Conservation (phyloP, 352 stramenopile genomes). For the Phytopythium mirpurense region DNA sequence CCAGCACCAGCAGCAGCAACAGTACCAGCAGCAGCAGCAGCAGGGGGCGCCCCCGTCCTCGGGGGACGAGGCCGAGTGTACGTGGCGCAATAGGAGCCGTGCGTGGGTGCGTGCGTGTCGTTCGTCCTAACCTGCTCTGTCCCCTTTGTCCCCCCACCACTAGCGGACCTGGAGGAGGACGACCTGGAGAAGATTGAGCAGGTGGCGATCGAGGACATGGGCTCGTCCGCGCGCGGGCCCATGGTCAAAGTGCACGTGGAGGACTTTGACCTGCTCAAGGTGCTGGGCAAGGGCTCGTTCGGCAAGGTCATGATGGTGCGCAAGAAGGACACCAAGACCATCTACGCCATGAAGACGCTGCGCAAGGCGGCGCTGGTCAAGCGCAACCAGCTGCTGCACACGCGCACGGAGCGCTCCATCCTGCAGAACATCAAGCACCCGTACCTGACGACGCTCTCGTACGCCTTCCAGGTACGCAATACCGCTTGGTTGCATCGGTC, state of each 20-base stretch:
- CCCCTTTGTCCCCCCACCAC: too few species aligned
- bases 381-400: constrained; percentile 92
- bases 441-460: constrained; percentile 85
- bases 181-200: constrained; percentile 77
- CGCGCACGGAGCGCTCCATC: constrained; percentile 92
- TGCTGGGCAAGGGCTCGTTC: constrained; percentile 94
- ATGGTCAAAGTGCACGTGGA: constrained; percentile 87
- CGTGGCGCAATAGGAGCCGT: constrained; percentile 9
- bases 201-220: constrained; percentile 79
- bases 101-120: too few species aligned
- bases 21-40: constrained; percentile 16
- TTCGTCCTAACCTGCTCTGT: too few species aligned
- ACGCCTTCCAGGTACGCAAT: constrained; percentile 72
- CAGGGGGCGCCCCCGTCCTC: constrained; percentile 16
- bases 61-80: constrained; percentile 63
- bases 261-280: constrained; percentile 92
- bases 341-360: constrained; percentile 96
- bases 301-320: constrained; percentile 95
- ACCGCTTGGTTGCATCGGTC: neutral
- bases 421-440: constrained; percentile 91
- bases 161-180: constrained; percentile 79
- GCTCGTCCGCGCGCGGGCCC: constrained; percentile 35
- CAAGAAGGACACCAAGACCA: constrained; percentile 92
- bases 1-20: constrained; percentile 18
- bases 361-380: constrained; percentile 91